phyloP scores from a whole-genome alignment of 2,329 filamentous ascomycete species.

The Corynespora cassiicola region DNA sequence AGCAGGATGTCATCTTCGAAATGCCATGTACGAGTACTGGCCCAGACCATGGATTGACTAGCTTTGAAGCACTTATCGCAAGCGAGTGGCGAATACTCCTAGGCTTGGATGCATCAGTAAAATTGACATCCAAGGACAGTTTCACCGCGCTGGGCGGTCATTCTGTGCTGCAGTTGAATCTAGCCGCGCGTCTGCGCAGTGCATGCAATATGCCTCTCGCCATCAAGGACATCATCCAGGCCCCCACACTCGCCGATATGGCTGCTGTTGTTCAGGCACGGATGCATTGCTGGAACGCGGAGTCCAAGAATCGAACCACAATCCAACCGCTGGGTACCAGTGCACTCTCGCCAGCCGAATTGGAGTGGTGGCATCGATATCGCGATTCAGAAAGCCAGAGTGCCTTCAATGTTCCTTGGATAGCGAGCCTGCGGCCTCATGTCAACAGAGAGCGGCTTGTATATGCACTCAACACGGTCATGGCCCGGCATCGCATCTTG shows the following conservation, averaged over 20 bases:
- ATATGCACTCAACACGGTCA: slow-evolving; percentile 25
- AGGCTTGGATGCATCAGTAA: slow-evolving; percentile 1
- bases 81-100: slow-evolving; percentile 8
- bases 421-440: slow-evolving; percentile 6
- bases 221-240: too few species aligned
- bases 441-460: slow-evolving; percentile 21
- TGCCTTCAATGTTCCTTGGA: slow-evolving; percentile 36
- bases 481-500: slow-evolving; percentile 20
- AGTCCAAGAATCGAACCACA: too few species aligned
- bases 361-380: slow-evolving; percentile 25
- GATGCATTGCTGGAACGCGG: too few species aligned
- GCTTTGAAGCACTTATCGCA: too few species aligned
- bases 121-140: slow-evolving; percentile 17
- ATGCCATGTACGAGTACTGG: too few species aligned
- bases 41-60: too few species aligned
- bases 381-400: slow-evolving; percentile 12
- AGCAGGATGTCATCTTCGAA: too few species aligned
- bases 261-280: too few species aligned
- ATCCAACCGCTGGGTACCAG: slow-evolving; percentile 2
- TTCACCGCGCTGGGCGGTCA: slow-evolving; percentile 36
- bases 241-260: too few species aligned
- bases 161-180: slow-evolving; percentile 30
- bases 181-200: slow-evolving; percentile 13
- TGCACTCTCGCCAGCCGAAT: slow-evolving; percentile 21
- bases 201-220: slow-evolving; percentile 1